Conservation (phyloP, 441 rosid species). For the Theobroma grandiflorum region DNA sequence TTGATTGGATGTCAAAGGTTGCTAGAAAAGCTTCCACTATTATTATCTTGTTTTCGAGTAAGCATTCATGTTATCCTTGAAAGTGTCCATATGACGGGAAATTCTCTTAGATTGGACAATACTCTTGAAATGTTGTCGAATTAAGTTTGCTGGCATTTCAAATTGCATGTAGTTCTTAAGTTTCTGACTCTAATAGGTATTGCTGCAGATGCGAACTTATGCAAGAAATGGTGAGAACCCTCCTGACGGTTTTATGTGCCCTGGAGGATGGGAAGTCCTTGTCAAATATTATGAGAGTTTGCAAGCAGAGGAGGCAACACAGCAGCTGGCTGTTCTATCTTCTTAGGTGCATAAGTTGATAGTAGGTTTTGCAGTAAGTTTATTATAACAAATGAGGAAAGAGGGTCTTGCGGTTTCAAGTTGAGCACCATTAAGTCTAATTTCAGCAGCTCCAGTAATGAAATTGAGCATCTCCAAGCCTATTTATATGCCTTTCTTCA, state of each 20-base stretch:
- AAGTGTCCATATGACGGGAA: neutral
- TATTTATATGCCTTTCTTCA: conserved; percentile 1
- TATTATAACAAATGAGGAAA: conserved; percentile 9
- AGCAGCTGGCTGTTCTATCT: conserved; percentile 57
- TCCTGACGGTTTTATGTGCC: conserved; percentile 94
- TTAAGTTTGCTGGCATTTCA: neutral
- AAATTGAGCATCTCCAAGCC: conserved; percentile 5
- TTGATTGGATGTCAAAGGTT: conserved; percentile 2
- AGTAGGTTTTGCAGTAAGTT: conserved; percentile 10
- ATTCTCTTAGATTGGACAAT: too few species aligned
- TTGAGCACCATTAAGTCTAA: conserved; percentile 14
- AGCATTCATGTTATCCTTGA: conserved; percentile 5
- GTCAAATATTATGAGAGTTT: conserved; percentile 73
- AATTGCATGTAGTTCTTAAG: neutral
- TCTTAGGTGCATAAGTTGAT: conserved; percentile 24
- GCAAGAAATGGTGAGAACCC: conserved; percentile 88
- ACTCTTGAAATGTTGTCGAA: neutral
- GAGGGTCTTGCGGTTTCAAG: neutral
- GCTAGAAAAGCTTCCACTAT: neutral
- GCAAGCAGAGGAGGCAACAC: conserved; percentile 69
- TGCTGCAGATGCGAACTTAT: conserved; percentile 74
- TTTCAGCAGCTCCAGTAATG: conserved; percentile 11
- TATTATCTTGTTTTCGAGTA: neutral
- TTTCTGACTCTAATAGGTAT: conserved; percentile 11
- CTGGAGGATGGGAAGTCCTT: conserved; percentile 87